Base-by-base conservation (phyloP, 2,329 filamentous ascomycete genomes). In the Fusarium tanahbumbuense region DNA sequence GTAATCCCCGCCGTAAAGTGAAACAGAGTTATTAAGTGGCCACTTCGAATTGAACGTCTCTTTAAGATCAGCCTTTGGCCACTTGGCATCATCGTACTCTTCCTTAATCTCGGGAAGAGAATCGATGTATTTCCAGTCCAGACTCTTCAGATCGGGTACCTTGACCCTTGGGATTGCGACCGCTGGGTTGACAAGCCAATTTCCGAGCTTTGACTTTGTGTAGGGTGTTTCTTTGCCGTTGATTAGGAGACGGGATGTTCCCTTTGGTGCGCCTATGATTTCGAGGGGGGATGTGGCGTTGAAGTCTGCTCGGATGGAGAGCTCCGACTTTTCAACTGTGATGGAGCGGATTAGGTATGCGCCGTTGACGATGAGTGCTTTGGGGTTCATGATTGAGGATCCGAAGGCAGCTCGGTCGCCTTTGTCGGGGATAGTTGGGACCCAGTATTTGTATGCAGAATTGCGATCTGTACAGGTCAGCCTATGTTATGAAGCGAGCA, bases 71-170 rank as follows among this genome's bases (percentile, higher is more conserved):
- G 91, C 92, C 0, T 75, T 71, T 0, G 84, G 84, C 93, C 93
- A 96, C 8, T 79, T 78, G 5, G 86, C 86, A 77, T 96, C 93
- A 55, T 93, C 88, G 72, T 94, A 95, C 3, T 77, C 78, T 1
- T 82, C 67, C 50, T 85, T 77, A 9, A 93, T 82, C 76, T 95
- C 93, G 0, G 92, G 93, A 1, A 96, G 86, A 0, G 87, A 87
- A 77, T 95, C 89, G 23, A 92, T 74, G 60, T 87, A 89, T 75
- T 89, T 89, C 93, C 93, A 96, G 2, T 85, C 78, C 12, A 92
- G 78, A 0, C 81, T 76, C 16, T 83, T 81, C 3, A 94, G 82
- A 10, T 86, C 80, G 0, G 79, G 90, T 0, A 93, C 71, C 1
- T 76, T 75, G 42, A 92, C 65, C 1, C 48, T 15, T 0, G 91